phyloP scores from a whole-genome alignment of 176 grass and related monocot genomes.

The Rhynchospora tenuis region DNA sequence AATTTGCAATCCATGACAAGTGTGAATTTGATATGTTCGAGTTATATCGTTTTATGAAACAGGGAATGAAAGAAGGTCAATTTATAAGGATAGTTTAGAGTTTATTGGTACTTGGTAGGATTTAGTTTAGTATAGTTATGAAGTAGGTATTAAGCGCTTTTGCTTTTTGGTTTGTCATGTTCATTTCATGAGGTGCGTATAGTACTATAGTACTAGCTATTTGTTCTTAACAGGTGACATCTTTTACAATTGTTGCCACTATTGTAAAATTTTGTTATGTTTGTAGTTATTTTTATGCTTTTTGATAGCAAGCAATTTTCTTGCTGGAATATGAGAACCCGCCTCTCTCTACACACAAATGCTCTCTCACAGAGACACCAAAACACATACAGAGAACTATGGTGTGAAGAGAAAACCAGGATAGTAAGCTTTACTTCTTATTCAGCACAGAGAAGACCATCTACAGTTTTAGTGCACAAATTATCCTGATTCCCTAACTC shows the following conservation, averaged over 20 bases:
- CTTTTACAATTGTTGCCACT: neutral
- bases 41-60: neutral
- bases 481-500: neutral
- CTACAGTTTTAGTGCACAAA: neutral
- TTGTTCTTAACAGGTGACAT: neutral
- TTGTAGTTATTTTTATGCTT: neutral
- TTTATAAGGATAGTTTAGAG: neutral
- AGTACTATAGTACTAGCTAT: neutral
- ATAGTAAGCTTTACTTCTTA: neutral
- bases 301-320: neutral
- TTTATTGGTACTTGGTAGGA: neutral
- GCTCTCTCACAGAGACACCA: neutral
- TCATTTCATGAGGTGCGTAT: neutral
- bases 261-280: neutral
- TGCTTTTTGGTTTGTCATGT: neutral
- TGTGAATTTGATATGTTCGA: neutral
- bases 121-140: neutral
- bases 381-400: neutral
- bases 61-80: neutral
- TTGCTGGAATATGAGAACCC: neutral
- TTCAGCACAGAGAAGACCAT: neutral
- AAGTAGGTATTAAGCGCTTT: neutral
- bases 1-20: conserved; percentile 14
- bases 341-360: neutral
- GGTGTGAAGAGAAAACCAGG: neutral